These are phyloP conservation scores for Biancaea sappan DNA, from an alignment of 306 rosid species.

Conservation along the genomic window DNA sequence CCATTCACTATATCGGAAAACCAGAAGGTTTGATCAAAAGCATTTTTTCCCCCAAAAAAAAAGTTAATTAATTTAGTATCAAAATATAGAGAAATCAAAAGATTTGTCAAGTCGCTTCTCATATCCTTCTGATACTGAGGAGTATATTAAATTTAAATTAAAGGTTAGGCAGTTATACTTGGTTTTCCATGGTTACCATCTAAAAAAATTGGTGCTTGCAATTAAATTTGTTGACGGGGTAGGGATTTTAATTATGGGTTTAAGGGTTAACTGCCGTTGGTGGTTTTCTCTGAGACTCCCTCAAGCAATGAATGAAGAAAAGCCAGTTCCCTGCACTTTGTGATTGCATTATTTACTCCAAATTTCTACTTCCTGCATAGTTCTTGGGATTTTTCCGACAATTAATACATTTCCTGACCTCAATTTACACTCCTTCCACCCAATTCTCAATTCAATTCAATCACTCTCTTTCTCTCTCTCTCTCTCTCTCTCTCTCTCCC, in stretches of 20 bases:
- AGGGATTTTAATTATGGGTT: slow-evolving; percentile 39
- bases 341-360: slow-evolving; percentile 72
- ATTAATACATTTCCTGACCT: slow-evolving; percentile 82
- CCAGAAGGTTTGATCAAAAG: neutral
- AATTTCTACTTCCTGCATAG: slow-evolving; percentile 76
- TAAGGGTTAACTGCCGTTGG: slow-evolving; percentile 56
- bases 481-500: slow-evolving; percentile 60
- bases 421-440: slow-evolving; percentile 88
- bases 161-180: slow-evolving; percentile 42
- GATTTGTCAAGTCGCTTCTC: neutral
- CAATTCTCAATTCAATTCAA: slow-evolving; percentile 53
- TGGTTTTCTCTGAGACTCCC: slow-evolving; percentile 46
- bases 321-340: slow-evolving; percentile 53
- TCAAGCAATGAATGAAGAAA: slow-evolving; percentile 74
- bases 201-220: slow-evolving; percentile 13
- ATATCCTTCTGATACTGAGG: slow-evolving; percentile 34
- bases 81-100: neutral
- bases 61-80: neutral
- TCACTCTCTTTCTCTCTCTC: slow-evolving; percentile 45
- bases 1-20: slow-evolving; percentile 28
- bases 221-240: slow-evolving; percentile 53
- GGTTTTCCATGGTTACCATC: slow-evolving; percentile 37
- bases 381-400: slow-evolving; percentile 66
- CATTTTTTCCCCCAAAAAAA: neutral
- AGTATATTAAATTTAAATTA: slow-evolving; percentile 40